Evolutionary conservation across 2,329 filamentous ascomycete species (phyloP), one percentile per base, ranked within the genome.

Genomic region (Tricladium varicosporioides): DNA sequence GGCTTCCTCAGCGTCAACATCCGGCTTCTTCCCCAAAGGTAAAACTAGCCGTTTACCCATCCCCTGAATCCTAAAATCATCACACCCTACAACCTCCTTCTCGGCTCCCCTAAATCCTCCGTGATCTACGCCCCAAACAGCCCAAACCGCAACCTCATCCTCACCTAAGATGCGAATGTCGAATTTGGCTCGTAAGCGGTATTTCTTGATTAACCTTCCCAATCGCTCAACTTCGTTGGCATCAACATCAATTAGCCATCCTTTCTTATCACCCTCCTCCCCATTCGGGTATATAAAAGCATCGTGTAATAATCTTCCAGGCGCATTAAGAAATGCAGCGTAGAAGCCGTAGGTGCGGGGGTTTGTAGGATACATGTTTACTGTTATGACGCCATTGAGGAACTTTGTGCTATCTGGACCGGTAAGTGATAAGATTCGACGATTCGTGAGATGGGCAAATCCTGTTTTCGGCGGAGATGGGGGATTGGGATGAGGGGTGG

Each of bases 301-400:
- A 74, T 99, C 94, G 75, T 93, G 84, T 45, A 97, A 77, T 9
- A 99, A 82, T 56, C 92, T 84, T 44, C 94, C 94, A 59, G 85
- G 84, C 7, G 93, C 91, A 64, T 89, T 96, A 44, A 99, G 79
- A 68, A 99, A 96, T 0, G 86, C 91, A 5, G 88, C 81, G 73
- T 96, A 97, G 71, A 88, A 86, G 3, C 85, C 87, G 0, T 76
- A 73, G 2, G 64, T 67, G 19, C 72, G 72, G 1, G 74, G 57
- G 8, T 58, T 59, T 50, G 72, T 69, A 7, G 75, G 67, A 0
- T 80, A 73, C 52, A 83, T 72, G 61, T 91, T 81, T 61, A 86
- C 88, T 61, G 93, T 96, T 62, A 94, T 83, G 56, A 96, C 83
- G 53, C 93, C 92, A 72, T 97, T 92, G 1, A 99, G 82, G 73